Evolutionary conservation across 257 asterid species (phyloP).

Genomic region (Plantago elongata): DNA sequence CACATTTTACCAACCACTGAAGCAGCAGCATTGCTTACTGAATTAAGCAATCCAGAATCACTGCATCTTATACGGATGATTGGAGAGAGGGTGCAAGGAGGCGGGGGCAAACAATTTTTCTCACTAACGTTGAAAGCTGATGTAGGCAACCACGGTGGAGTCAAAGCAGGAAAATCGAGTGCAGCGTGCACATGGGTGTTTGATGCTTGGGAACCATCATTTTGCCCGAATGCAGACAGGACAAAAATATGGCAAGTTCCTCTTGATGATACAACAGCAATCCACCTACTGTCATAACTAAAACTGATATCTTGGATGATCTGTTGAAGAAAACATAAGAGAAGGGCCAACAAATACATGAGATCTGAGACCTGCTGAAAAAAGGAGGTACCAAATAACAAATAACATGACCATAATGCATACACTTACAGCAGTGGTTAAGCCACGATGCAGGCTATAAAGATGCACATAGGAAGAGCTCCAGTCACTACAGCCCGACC

Average conservation of each 20-base stretch:
- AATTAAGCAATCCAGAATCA: constrained; percentile 29
- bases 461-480: constrained; percentile 48
- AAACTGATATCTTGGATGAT: constrained; percentile 38
- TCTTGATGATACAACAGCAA: constrained; percentile 37
- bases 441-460: constrained; percentile 37
- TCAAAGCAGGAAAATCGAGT: constrained; percentile 16
- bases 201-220: constrained; percentile 21
- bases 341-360: neutral
- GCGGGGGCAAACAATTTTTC: constrained; percentile 21
- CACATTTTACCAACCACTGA: constrained; percentile 28
- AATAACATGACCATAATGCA: neutral
- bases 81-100: constrained; percentile 29
- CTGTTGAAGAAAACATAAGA: constrained; percentile 16
- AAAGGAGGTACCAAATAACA: neutral
- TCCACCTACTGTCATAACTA: constrained; percentile 33
- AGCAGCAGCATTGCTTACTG: constrained; percentile 30
- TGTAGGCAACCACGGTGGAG: constrained; percentile 31
- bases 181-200: constrained; percentile 14
- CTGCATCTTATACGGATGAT: constrained; percentile 30
- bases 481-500: constrained; percentile 41
- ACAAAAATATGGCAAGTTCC: constrained; percentile 40
- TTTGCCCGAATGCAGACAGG: constrained; percentile 32
- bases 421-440: constrained; percentile 40
- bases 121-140: constrained; percentile 24
- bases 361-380: constrained; percentile 8